These are phyloP conservation scores for Plasmodium gaboni DNA, from an alignment of 169 alveolate species.

Conservation along the genomic window DNA sequence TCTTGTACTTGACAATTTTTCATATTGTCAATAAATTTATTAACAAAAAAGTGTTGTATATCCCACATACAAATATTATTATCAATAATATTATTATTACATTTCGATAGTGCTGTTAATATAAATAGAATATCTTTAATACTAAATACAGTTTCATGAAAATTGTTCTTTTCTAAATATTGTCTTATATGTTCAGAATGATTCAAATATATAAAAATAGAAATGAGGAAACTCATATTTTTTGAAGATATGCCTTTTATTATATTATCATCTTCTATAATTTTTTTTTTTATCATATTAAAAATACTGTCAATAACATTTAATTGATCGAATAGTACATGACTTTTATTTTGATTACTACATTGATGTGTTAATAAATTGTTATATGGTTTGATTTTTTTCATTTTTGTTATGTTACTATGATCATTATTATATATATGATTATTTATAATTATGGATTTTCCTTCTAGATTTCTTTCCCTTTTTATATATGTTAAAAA, in stretches of 20 bases:
- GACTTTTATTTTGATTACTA: too few relatives aligned
- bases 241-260: constrained; percentile 37
- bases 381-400: not conserved
- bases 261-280: constrained; percentile 27
- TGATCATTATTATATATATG: too few relatives aligned
- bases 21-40: constrained; percentile 61
- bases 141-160: constrained; percentile 21
- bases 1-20: constrained; percentile 24
- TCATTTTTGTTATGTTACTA: not conserved
- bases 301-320: constrained; percentile 18
- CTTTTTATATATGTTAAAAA: constrained; percentile 9
- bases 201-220: constrained; percentile 38
- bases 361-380: too few relatives aligned
- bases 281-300: constrained; percentile 15
- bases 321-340: constrained; percentile 10
- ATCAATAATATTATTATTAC: not conserved
- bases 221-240: constrained; percentile 59
- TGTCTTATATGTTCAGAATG: constrained; percentile 37
- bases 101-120: constrained; percentile 56
- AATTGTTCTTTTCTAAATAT: constrained; percentile 46
- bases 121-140: constrained; percentile 61
- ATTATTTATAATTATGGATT: too few relatives aligned
- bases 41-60: constrained; percentile 24
- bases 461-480: constrained; percentile 1
- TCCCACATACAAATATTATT: not conserved